Evolutionary conservation across 2,329 filamentous ascomycete species (phyloP), one percentile per base, ranked within the genome.

Genomic region (Ophiostoma novo-ulmi): DNA sequence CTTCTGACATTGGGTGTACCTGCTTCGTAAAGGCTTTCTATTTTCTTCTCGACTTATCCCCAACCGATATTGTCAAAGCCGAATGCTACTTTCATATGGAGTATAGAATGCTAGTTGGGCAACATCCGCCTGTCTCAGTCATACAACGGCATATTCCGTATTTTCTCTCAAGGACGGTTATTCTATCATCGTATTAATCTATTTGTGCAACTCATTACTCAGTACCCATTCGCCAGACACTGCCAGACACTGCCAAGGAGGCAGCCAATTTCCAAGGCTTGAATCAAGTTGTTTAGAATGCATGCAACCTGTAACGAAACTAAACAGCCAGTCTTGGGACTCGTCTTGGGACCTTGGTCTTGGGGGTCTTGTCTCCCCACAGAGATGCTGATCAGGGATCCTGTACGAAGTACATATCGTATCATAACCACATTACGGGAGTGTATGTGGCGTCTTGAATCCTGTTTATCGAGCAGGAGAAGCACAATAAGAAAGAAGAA

Each of bases 241-340:
- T 17, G 14, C n/a, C n/a, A 13, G 39, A 44, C 39, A 58, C n/a
- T 31, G 48, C n/a, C 52, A 58, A 58, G 52, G 52, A 58, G 52
- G 52, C 52, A 58, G 52, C 52, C 52, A 58, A 58, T 58, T 31
- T 58, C 52, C 52, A 58, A 58, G 52, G 52, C 52, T 26, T 58
- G 52, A 58, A 58, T 58, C 52, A 58, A 58, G 52, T 58, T 58
- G n/a, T 58, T 14, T 10, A 58, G 8, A 58, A 22, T 58, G 52
- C 52, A 58, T 26, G n/a, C 52, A 58, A 26, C 52, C 44, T 48
- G 44, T 20, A 48, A n/a, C 44, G 44, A 48, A 58, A 14, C 52
- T 22, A 58, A 58, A 48, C 44, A 48, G 44, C 44, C 44, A 48
- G 44, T 48, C 44, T 48, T 48, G 44, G 44, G 44, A 11, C 44